Conservation (phyloP, 768 basidiomycete genomes). For the Tricholoma terreum region DNA sequence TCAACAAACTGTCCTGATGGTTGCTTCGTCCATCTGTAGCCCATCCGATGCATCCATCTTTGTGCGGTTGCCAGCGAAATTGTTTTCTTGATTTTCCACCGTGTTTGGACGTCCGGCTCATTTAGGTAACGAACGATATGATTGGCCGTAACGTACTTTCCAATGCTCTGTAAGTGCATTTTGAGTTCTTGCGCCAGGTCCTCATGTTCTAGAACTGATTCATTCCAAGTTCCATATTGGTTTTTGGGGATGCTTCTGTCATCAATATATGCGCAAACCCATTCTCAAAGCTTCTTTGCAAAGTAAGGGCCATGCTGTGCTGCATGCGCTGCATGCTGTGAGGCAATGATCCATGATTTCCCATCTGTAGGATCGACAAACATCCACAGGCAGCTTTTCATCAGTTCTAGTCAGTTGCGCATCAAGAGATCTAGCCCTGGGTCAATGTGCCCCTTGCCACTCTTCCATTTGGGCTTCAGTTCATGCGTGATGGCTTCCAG, state of each 20-base stretch:
- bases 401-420: background rate
- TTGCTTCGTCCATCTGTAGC: constrained; percentile 16
- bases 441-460: background rate
- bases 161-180: background rate
- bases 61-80: constrained; percentile 18
- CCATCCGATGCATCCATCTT: constrained; percentile 18
- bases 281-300: background rate
- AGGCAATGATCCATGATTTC: background rate
- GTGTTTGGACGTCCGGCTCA: constrained; percentile 2
- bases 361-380: background rate
- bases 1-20: constrained; percentile 24
- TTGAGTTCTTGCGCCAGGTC: background rate
- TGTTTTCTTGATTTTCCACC: constrained; percentile 6
- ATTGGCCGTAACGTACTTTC: background rate
- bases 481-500: no score
- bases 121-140: constrained; percentile 16
- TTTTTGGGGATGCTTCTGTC: background rate
- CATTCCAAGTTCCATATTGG: background rate
- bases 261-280: background rate
- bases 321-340: background rate
- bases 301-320: background rate
- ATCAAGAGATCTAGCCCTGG: background rate
- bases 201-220: background rate
- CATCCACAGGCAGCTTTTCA: background rate
- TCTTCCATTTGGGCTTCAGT: no score